These are phyloP conservation scores for Fonsecaea nubica DNA, from an alignment of 2,329 filamentous ascomycete species.

Conservation along the genomic window DNA sequence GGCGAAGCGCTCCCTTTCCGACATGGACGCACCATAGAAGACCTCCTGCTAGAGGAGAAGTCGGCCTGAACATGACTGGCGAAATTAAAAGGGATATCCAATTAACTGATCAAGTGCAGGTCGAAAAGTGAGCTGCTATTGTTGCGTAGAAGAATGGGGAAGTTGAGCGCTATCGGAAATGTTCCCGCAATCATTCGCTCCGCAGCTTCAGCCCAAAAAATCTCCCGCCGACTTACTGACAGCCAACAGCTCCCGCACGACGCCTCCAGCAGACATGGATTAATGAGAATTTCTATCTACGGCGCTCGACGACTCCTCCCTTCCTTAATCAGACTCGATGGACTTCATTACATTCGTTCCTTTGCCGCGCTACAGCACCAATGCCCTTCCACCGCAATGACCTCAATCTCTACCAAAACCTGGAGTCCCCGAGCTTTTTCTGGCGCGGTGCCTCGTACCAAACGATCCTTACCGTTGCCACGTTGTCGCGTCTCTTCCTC, in stretches of 20 bases:
- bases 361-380: conserved; percentile 17
- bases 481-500: conserved; percentile 76
- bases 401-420: conserved; percentile 51
- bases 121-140: neutral
- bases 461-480: conserved; percentile 75
- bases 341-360: neutral
- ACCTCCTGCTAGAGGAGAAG: conserved; percentile 76
- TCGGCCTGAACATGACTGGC: conserved; percentile 78
- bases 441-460: conserved; percentile 77
- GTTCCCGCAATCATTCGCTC: neutral
- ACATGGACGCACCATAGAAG: conserved; percentile 72
- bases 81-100: neutral
- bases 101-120: neutral
- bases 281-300: conserved; percentile 7
- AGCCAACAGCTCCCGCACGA: conserved; percentile 23
- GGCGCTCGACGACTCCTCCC: neutral
- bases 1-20: neutral
- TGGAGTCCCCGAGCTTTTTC: conserved; percentile 51
- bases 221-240: conserved; percentile 9
- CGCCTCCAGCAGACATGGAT: conserved; percentile 7
- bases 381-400: conserved; percentile 46
- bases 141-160: neutral
- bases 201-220: conserved; percentile 5
- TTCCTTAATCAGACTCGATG: neutral
- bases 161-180: neutral